Evolutionary conservation across 1,284 basidiomycete genomes (phyloP), one percentile per base, ranked within the genome.

Genomic region (Xerocomus minutiporus): DNA sequence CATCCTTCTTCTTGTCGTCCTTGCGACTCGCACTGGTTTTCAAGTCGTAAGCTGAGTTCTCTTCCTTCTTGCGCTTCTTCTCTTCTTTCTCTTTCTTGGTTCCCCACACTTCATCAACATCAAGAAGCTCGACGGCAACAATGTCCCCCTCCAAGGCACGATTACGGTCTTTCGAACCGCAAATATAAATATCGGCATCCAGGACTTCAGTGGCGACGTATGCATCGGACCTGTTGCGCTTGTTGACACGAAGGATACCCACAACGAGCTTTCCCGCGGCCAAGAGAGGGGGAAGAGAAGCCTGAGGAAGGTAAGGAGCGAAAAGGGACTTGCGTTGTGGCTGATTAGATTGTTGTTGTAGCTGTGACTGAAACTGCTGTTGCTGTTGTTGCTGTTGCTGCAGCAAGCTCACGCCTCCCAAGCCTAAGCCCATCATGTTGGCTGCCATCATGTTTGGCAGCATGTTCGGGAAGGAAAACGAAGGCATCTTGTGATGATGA

Each of bases 71-170:
- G 66, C 93, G 82, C 79, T 97, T 97, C 84, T 99, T 99, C 77
- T 99, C 97, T 71, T 99, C 96, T 76, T 99, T 99, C 76, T 99
- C 97, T 76, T 98, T 98, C 80, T 99, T 99, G 13, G 95, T 97
- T 20, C 88, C 87, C 97, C 97, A 98, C 8, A 99, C 96, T 73
- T 97, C 94, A 65, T 97, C 93, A 25, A 96, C 96, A 61, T 99
- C 96, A 54, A 99, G 82, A 42, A 99, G 82, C 71, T 99, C 97
- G 36, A 99, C 93, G 26, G 97, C 97, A 54, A 99, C 97, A 54
- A 99, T 94, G 69, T 99, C 97, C 38, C 97, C 97, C 70, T 99
- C 97, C 40, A 99, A 80, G 32, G 97, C 97, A 61, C 97, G 88
- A 71, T 99, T 99, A 61, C 97, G 90, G 72, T 99, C 97, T 70